Conservation (phyloP, 257 asterid species). For the Fraxinus americana region DNA sequence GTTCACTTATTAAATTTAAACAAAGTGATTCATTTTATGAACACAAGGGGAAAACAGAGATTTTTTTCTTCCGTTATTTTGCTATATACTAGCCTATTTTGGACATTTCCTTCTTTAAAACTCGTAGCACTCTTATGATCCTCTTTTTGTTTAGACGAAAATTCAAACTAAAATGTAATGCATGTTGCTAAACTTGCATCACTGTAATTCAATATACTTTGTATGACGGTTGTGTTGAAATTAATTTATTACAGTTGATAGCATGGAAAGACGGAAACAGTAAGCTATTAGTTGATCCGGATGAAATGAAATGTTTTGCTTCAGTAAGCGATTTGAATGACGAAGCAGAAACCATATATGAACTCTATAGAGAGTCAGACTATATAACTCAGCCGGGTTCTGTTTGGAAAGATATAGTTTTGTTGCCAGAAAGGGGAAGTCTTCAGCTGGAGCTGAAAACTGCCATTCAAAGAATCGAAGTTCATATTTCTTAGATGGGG, state of each 20-base stretch:
- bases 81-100: background rate
- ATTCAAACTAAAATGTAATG: background rate
- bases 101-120: background rate
- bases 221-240: background rate
- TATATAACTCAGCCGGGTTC: constrained; percentile 44
- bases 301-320: constrained; percentile 60
- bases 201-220: background rate
- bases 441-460: constrained; percentile 58
- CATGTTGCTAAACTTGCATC: background rate
- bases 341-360: constrained; percentile 75
- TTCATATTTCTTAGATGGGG: constrained; percentile 19
- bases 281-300: constrained; percentile 65
- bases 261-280: constrained; percentile 91
- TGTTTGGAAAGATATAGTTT: constrained; percentile 66
- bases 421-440: constrained; percentile 47
- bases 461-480: constrained; percentile 56
- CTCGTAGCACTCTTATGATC: background rate
- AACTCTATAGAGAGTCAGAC: constrained; percentile 48
- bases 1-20: background rate
- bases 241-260: constrained; percentile 55
- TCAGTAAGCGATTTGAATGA: constrained; percentile 63
- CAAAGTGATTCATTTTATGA: background rate
- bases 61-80: background rate
- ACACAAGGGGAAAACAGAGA: background rate
- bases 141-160: background rate